Conservation (phyloP, 331 rosid genomes). For the Quercus lobata region DNA sequence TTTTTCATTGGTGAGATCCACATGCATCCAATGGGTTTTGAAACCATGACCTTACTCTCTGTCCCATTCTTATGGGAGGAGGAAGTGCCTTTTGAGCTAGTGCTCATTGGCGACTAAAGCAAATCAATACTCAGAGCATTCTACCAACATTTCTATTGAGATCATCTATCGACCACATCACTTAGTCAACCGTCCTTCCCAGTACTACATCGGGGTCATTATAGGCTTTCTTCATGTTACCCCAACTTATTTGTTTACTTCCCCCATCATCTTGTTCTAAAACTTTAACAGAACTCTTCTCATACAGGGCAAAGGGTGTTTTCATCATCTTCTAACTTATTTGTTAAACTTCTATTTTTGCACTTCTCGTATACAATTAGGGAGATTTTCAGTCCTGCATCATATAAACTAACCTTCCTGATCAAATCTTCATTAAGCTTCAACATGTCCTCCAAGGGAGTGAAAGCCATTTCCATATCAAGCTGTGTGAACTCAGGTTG, state of each 20-base stretch:
- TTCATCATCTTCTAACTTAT: background rate
- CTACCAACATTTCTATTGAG: background rate
- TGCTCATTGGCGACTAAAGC: background rate
- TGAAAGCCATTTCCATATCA: slow-evolving; percentile 95
- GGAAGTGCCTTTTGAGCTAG: background rate
- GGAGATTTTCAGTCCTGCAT: slow-evolving; percentile 1
- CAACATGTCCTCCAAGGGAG: slow-evolving; percentile 88
- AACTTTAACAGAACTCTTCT: background rate
- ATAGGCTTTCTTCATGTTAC: background rate
- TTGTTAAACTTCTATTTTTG: background rate
- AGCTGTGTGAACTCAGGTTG: slow-evolving; percentile 98
- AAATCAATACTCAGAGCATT: background rate
- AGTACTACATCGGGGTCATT: background rate
- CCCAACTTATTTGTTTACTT: background rate
- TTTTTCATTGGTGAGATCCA: background rate
- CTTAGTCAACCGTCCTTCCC: background rate
- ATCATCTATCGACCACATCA: background rate
- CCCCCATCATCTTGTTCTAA: background rate
- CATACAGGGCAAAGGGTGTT: background rate
- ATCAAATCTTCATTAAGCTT: slow-evolving; percentile 88
- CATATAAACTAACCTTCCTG: slow-evolving; percentile 59
- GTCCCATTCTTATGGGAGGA: background rate
- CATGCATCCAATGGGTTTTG: background rate
- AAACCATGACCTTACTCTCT: background rate
- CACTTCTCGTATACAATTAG: background rate